Evolutionary conservation across 257 asterid species (phyloP).

Genomic region (Ilex asprella): DNA sequence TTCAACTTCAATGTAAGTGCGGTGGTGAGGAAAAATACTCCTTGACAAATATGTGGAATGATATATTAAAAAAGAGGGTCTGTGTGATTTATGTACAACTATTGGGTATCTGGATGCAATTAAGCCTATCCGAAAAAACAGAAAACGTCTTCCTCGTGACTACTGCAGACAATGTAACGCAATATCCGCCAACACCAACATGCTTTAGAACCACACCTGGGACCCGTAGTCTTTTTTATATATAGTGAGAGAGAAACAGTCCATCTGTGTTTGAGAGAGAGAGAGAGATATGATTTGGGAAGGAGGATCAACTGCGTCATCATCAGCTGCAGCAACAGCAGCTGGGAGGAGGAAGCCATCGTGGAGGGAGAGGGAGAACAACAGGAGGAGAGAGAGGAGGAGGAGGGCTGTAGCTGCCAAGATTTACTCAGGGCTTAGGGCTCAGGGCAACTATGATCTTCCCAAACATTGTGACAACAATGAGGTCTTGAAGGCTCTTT

Average conservation of each 20-base stretch:
- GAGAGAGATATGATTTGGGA: constrained; percentile 76
- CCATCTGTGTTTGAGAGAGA: not conserved
- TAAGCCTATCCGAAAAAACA: too few species aligned
- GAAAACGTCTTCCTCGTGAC: constrained; percentile 59
- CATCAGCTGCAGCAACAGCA: constrained; percentile 43
- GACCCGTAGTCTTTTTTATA: constrained; percentile 7
- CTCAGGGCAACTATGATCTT: constrained; percentile 86
- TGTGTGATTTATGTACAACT: too few species aligned
- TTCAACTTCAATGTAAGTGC: too few species aligned
- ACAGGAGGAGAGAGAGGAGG: constrained; percentile 91
- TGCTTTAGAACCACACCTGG: not conserved
- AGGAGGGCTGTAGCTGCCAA: constrained; percentile 95
- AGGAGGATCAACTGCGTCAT: constrained; percentile 62
- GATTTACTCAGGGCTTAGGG: constrained; percentile 82
- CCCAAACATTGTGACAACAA: constrained; percentile 95
- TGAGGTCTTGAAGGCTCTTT: constrained; percentile 92
- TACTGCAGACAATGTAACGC: constrained; percentile 32
- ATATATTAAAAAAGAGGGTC: not conserved
- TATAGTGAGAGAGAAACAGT: constrained; percentile 5
- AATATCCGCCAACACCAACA: constrained; percentile 17
- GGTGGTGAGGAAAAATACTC: too few species aligned
- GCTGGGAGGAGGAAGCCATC: constrained; percentile 92
- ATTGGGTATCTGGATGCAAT: too few species aligned
- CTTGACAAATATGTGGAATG: too few species aligned
- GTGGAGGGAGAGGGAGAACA: constrained; percentile 93